These are phyloP conservation scores for Phytophthora aleatoria DNA, from an alignment of 352 stramenopile genomes.

Conservation along the genomic window DNA sequence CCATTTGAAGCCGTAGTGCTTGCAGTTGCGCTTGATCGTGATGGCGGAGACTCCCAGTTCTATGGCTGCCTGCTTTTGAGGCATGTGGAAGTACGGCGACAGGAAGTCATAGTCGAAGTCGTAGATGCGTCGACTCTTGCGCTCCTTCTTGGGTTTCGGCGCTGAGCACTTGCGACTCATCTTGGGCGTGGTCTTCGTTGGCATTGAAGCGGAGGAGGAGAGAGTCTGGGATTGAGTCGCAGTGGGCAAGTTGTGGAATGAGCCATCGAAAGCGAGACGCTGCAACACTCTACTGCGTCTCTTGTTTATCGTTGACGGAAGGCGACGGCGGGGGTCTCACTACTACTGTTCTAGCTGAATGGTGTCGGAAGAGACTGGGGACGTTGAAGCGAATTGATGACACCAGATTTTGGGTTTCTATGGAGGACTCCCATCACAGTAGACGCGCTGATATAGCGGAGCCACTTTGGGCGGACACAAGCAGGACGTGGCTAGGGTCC, in stretches of 20 bases:
- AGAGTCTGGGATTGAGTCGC: constrained; percentile 9
- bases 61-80: constrained; percentile 11
- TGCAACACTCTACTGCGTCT: constrained; percentile 17
- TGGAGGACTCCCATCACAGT: constrained; percentile 5
- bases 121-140: constrained; percentile 26
- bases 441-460: constrained; percentile 7
- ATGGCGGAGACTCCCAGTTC: constrained; percentile 9
- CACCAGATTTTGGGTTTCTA: constrained; percentile 27
- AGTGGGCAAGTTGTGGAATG: constrained; percentile 47
- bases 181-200: background rate
- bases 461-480: background rate
- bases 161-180: constrained; percentile 17
- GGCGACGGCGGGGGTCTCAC: constrained; percentile 30
- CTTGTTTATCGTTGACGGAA: constrained; percentile 22
- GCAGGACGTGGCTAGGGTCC: background rate
- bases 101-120: constrained; percentile 14
- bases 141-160: constrained; percentile 13
- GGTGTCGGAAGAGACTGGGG: constrained; percentile 14
- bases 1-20: constrained; percentile 23
- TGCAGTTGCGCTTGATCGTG: constrained; percentile 31
- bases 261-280: constrained; percentile 18
- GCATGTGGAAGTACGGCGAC: constrained; percentile 24
- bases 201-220: background rate
- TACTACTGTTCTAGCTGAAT: constrained; percentile 25
- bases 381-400: constrained; percentile 45